These are phyloP conservation scores for Alternaria infectoria DNA, from an alignment of 2,329 filamentous ascomycete species.

Conservation along the genomic window DNA sequence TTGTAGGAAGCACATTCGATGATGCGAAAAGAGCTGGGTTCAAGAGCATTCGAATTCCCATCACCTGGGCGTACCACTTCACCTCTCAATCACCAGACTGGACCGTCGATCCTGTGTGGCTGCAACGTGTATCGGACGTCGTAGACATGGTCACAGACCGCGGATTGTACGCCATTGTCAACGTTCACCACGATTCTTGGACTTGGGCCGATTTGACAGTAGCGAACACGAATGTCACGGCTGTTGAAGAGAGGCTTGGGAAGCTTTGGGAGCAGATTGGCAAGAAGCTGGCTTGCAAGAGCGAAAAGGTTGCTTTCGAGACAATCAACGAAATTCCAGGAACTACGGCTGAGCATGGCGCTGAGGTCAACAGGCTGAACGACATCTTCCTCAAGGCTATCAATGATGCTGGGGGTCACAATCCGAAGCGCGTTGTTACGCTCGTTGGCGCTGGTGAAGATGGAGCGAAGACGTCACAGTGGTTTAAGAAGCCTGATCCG, in stretches of 20 bases:
- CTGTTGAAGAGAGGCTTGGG: constrained; percentile 64
- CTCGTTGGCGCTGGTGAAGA: constrained; percentile 61
- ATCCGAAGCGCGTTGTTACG: constrained; percentile 62
- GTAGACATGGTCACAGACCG: constrained; percentile 61
- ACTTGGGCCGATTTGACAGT: constrained; percentile 62
- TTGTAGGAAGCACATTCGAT: constrained; percentile 58
- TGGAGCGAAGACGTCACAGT: constrained; percentile 60
- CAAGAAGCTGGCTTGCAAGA: constrained; percentile 61
- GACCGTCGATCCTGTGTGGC: constrained; percentile 61
- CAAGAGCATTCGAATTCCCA: constrained; percentile 64
- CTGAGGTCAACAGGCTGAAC: constrained; percentile 62
- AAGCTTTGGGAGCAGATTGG: constrained; percentile 65
- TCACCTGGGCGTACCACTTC: constrained; percentile 66
- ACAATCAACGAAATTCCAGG: constrained; percentile 66
- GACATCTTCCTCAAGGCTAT: constrained; percentile 63
- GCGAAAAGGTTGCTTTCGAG: constrained; percentile 62
- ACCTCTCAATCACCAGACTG: constrained; percentile 58
- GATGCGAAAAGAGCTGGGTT: constrained; percentile 62
- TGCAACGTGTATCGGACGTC: constrained; percentile 64
- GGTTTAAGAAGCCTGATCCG: constrained; percentile 58
- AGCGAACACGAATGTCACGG: constrained; percentile 54
- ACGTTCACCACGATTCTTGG: constrained; percentile 67
- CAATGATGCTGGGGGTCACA: constrained; percentile 62
- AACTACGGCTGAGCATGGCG: constrained; percentile 58
- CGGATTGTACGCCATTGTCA: constrained; percentile 61